Evolutionary conservation across 306 rosid species (phyloP), one percentile per base, ranked within the genome.

Genomic region (Prunus armeniaca): DNA sequence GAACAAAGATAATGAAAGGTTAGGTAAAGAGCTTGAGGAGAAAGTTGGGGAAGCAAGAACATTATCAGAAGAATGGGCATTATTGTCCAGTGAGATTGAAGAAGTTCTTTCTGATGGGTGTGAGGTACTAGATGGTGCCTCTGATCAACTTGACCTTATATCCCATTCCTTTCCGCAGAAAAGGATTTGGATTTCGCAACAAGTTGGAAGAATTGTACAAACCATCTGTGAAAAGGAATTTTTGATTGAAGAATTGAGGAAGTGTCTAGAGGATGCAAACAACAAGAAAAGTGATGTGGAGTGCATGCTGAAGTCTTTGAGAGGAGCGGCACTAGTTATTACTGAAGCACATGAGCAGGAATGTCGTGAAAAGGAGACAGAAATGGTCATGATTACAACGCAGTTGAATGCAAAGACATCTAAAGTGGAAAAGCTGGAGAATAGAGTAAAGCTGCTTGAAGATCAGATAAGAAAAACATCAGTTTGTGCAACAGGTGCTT

Each of bases 171-270:
- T 92, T 89, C 90, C 97, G 17, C 92, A 87, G 60, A 90, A 87
- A 87, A 84, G 99, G 88, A 95, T 95, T 67, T 88, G 97, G 97
- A 89, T 92, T 80, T 95, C 97, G 10, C 96, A 92, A 85, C 92
- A 95, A 82, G 90, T 89, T 65, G 84, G 93, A 80, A 84, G 76
- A 85, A 80, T 88, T 79, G 87, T 79, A 57, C 81, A 85, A 83
- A 78, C 79, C 80, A 82, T 91, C 58, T 85, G 89, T 49, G 97
- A 95, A 65, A 95, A 92, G 87, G 99, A 92, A 60, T 75, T 88
- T 65, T 56, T 95, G 74, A 79, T 92, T 86, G 96, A 92, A 43
- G 96, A 95, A 67, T 88, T 95, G 47, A 73, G 92, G 79, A 78
- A 87, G 50, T 92, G 92, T 78, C 84, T 95, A 80, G 97, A 95